These are phyloP conservation scores for Gelatoporia subvermispora DNA, from an alignment of 768 basidiomycete species.

Conservation along the genomic window DNA sequence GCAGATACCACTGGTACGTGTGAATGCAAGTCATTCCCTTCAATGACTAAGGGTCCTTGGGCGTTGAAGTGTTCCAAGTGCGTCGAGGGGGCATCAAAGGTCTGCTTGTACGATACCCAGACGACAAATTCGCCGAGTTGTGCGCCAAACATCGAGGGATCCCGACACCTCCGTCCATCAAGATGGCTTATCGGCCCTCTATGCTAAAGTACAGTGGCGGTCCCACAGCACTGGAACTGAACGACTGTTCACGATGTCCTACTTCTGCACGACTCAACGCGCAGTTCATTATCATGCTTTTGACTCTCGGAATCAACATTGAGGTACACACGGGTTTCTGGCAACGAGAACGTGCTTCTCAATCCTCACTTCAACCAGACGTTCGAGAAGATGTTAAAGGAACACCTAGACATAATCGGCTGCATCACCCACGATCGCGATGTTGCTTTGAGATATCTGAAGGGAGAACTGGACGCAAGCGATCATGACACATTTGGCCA, in stretches of 20 bases:
- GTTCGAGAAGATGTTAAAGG: conserved; percentile 8
- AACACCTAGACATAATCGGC: conserved; percentile 12
- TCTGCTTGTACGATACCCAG: conserved; percentile 14
- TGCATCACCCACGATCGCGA: conserved; percentile 7
- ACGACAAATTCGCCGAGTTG: conserved; percentile 5
- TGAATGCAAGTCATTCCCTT: neutral
- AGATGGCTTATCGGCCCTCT: conserved; percentile 5
- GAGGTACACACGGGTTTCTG: neutral
- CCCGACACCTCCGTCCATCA: neutral
- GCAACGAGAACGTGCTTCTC: too few species aligned
- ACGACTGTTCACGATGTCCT: conserved; percentile 6
- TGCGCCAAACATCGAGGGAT: neutral
- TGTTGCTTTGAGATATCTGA: conserved; percentile 9
- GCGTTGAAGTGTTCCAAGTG: conserved; percentile 13
- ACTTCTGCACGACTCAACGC: conserved; percentile 12
- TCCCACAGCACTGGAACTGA: conserved; percentile 12
- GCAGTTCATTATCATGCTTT: conserved; percentile 8
- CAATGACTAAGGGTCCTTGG: neutral
- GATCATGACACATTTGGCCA: conserved; percentile 2
- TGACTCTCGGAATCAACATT: conserved; percentile 4
- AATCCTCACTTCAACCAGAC: neutral
- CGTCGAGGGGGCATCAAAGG: conserved; percentile 15
- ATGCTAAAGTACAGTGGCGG: conserved; percentile 16
- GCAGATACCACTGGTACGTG: conserved; percentile 2
- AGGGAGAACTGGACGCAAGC: conserved; percentile 11